Percentiles rank a stretch among this genome's conserved stretches.
These are phyloP conservation scores for Penicillium palitans DNA, from an alignment of 2,329 filamentous ascomycete species.

Conservation along the genomic window DNA sequence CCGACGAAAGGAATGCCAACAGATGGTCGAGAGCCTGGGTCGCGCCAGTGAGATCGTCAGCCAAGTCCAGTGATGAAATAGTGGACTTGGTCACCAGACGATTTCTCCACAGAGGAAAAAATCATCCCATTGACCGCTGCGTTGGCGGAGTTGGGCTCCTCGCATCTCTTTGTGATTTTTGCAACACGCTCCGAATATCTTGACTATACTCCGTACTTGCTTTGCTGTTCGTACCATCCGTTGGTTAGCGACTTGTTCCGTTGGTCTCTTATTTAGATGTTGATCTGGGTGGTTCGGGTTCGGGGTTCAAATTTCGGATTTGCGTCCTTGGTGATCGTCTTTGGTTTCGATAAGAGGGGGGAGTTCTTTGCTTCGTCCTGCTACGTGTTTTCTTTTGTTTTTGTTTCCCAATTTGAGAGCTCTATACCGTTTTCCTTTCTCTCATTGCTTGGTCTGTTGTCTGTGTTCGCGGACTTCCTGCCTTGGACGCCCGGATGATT, in stretches of 20 bases:
- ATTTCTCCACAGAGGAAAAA: neutral
- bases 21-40: slow-evolving; percentile 93
- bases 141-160: slow-evolving; percentile 21
- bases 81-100: neutral
- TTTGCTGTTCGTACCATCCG: slow-evolving; percentile 3
- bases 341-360: slow-evolving; percentile 4
- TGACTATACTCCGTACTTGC: slow-evolving; percentile 18
- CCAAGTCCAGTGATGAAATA: slow-evolving; percentile 57
- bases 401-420: slow-evolving; percentile 24
- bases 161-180: slow-evolving; percentile 20
- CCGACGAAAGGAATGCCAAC: slow-evolving; percentile 94
- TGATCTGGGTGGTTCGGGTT: slow-evolving; percentile 3
- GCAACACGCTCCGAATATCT: slow-evolving; percentile 12
- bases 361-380: slow-evolving; percentile 5
- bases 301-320: slow-evolving; percentile 1
- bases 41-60: slow-evolving; percentile 96
- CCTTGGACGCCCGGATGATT: slow-evolving; percentile 17
- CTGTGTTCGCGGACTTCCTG: slow-evolving; percentile 5
- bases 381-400: slow-evolving; percentile 9
- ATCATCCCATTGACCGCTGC: slow-evolving; percentile 8
- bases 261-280: slow-evolving; percentile 6
- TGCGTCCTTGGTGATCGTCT: slow-evolving; percentile 1
- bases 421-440: slow-evolving; percentile 26
- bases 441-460: slow-evolving; percentile 15
- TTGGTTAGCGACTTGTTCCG: slow-evolving; percentile 8